Base-by-base conservation (phyloP, 2,329 filamentous ascomycete genomes). In the Cadophora sp. region DNA sequence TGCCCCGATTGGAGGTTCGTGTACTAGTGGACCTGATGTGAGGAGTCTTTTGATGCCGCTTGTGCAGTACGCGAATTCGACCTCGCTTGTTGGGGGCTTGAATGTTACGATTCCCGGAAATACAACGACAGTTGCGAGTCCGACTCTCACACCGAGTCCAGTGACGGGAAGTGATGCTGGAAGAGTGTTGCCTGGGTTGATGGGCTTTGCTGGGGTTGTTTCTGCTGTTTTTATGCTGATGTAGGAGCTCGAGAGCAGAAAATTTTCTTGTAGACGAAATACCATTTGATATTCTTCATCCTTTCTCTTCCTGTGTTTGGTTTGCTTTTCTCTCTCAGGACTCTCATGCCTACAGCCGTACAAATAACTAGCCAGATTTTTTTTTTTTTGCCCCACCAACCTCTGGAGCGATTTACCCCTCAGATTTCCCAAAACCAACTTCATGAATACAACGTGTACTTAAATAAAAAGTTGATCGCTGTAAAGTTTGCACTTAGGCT, bases 1-100 rank as follows among this genome's bases (percentile, higher is more conserved):
- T 72, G 83, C 84, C 5, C 84, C 84, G 1, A 75, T 59, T 40
- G 50, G 24, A n/a, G 51, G 56, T 19, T n/a, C 26, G 9, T 59
- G 51, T 27, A 46, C 29, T 9, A 26, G 12, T 62, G 65, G 29
- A 27, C 58, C 58, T n/a, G 61, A 69, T 55, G 62, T 66, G 48
- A 66, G 50, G 43, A 62, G n/a, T 43, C 27, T 58, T 9, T 40
- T 68, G 31, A 22, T 19, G 51, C 62, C 63, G 29, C 43, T 69
- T 40, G 67, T 66, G 26, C 62, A 68, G 19, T 65, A 50, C n/a
- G 40, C 58, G 24, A 60, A 37, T 43, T 22, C 31, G 58, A 27
- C 2, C 31, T 11, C 24, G 19, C 58, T 60, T 37, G 34, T 46
- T 27, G 58, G 58, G 3, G 58, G 58, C 7, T 46, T 60, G 34